Evolutionary conservation across 345 rosid species (phyloP).

Genomic region (Excoecaria agallocha): DNA sequence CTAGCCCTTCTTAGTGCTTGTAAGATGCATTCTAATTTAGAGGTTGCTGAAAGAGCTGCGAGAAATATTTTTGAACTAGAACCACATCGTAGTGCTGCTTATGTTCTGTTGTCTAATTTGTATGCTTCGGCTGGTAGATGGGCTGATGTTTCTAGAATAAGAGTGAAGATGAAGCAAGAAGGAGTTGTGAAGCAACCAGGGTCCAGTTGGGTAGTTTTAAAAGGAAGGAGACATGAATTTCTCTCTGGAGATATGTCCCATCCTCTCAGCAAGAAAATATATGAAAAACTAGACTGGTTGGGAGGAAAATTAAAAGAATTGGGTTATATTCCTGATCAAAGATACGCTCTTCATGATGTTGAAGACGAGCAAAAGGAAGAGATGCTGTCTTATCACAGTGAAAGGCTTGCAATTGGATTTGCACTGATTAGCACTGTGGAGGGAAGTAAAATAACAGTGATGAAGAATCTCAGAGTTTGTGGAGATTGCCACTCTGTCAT

Average conservation of each 20-base stretch:
- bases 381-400: slow-evolving; percentile 58
- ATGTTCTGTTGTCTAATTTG: slow-evolving; percentile 59
- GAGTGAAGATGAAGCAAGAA: slow-evolving; percentile 53
- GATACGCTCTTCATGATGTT: slow-evolving; percentile 60
- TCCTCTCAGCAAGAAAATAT: slow-evolving; percentile 38
- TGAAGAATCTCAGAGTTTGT: slow-evolving; percentile 75
- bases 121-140: slow-evolving; percentile 67
- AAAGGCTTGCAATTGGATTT: slow-evolving; percentile 66
- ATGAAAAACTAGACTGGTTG: slow-evolving; percentile 56
- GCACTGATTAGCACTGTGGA: slow-evolving; percentile 44
- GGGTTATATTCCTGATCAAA: slow-evolving; percentile 57
- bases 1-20: slow-evolving; percentile 73
- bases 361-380: slow-evolving; percentile 73
- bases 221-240: slow-evolving; percentile 54
- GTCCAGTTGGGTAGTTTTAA: slow-evolving; percentile 57
- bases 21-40: slow-evolving; percentile 50
- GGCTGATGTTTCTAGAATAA: slow-evolving; percentile 52
- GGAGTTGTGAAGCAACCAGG: slow-evolving; percentile 57
- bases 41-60: slow-evolving; percentile 64
- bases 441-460: slow-evolving; percentile 51
- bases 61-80: slow-evolving; percentile 43
- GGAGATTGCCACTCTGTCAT: slow-evolving; percentile 63
- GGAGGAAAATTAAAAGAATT: slow-evolving; percentile 52
- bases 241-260: slow-evolving; percentile 54
- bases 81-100: slow-evolving; percentile 52